phyloP scores from a whole-genome alignment of 495 filamentous ascomycete species.

The Xylaria cubensis region DNA sequence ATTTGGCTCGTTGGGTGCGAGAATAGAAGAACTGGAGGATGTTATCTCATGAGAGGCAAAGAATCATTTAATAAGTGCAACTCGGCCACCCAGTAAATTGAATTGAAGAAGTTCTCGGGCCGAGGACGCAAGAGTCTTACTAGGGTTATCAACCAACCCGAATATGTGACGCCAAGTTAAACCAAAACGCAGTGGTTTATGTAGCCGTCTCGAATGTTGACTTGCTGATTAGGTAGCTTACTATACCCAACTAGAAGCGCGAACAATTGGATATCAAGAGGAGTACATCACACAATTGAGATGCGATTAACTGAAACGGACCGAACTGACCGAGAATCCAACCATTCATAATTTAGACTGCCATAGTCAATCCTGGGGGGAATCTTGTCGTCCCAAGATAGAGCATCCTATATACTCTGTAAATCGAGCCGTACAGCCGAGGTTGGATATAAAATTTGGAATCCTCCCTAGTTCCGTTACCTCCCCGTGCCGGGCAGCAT shows the following conservation, averaged over 20 bases:
- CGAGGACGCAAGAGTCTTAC: neutral
- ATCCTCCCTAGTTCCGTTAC: neutral
- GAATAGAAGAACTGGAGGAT: neutral
- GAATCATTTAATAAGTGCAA: neutral
- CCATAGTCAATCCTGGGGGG: neutral
- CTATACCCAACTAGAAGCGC: neutral
- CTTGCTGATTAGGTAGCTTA: neutral
- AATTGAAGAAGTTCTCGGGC: neutral
- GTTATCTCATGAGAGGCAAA: neutral
- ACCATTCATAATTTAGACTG: neutral
- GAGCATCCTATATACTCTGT: too few relatives aligned
- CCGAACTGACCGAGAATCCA: conserved; percentile 8
- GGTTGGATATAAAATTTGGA: neutral
- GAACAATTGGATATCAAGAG: too few relatives aligned
- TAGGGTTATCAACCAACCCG: neutral
- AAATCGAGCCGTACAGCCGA: neutral
- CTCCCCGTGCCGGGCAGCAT: neutral
- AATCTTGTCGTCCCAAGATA: neutral
- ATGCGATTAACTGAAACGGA: neutral
- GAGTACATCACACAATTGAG: neutral
- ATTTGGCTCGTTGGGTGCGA: neutral
- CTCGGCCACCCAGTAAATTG: neutral
- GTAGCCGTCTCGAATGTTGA: neutral
- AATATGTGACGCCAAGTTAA: neutral
- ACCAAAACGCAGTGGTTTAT: too few relatives aligned